phyloP scores from a whole-genome alignment of 805 yeast genomes.

The Metschnikowia kunwiensis region DNA sequence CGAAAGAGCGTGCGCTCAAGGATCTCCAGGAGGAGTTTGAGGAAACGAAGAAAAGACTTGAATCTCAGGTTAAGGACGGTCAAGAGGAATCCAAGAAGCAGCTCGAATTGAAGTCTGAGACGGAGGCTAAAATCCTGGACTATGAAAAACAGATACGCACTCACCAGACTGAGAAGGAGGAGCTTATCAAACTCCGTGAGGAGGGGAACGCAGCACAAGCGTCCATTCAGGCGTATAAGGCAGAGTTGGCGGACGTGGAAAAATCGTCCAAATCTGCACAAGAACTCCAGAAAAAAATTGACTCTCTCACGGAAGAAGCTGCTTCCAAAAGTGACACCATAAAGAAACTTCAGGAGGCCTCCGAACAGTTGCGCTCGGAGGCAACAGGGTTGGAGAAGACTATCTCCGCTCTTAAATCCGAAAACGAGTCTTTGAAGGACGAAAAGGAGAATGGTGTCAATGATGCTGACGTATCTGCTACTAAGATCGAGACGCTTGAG shows the following conservation, averaged over 20 bases:
- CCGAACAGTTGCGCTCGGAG: neutral
- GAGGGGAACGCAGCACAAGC: neutral
- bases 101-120: neutral
- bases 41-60: slow-evolving; percentile 1
- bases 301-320: slow-evolving; percentile 1
- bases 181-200: neutral
- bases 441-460: neutral
- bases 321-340: neutral
- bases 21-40: slow-evolving; percentile 12
- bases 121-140: neutral
- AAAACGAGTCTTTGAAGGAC: neutral
- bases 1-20: slow-evolving; percentile 15
- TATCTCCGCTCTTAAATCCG: neutral
- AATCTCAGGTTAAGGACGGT: slow-evolving; percentile 4
- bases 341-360: neutral
- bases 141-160: neutral
- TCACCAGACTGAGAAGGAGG: neutral
- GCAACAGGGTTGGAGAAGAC: neutral
- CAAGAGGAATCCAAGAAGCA: slow-evolving; percentile 15
- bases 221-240: neutral
- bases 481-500: slow-evolving; percentile 2
- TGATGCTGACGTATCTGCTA: neutral
- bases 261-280: neutral
- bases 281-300: neutral
- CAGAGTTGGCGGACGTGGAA: neutral